Evolutionary conservation across 176 grass and related monocot species (phyloP).

Genomic region (Oryza glaberrima): DNA sequence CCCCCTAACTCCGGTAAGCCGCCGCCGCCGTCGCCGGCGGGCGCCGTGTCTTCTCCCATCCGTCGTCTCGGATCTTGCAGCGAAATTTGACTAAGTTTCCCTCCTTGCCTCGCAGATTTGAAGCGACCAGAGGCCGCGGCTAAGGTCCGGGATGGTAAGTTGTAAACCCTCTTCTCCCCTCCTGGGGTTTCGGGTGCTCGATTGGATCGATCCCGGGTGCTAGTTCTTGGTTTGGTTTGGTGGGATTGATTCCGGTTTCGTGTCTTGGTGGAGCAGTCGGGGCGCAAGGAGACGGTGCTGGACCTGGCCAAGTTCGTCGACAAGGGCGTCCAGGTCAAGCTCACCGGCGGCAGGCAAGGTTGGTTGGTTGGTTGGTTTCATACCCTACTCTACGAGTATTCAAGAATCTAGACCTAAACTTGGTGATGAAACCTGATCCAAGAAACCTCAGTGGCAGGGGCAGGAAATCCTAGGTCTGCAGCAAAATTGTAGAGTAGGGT

Average conservation of each 20-base stretch:
- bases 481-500: background rate
- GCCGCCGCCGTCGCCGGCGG: no score
- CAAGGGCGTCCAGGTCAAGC: conserved; percentile 95
- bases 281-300: conserved; percentile 89
- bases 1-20: background rate
- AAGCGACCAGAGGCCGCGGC: background rate
- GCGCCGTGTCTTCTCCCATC: background rate
- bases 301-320: conserved; percentile 96
- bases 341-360: conserved; percentile 81
- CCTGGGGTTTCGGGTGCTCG: background rate
- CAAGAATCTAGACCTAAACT: no score
- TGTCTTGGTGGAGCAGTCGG: conserved; percentile 56
- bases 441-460: background rate
- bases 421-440: no score
- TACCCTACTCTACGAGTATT: no score
- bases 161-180: background rate
- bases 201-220: background rate
- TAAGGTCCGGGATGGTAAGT: conserved; percentile 4
- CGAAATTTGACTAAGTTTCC: background rate
- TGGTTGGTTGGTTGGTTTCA: conserved; percentile 34
- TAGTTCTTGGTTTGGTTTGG: background rate
- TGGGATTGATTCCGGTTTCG: background rate
- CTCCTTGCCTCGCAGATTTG: background rate
- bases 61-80: background rate
- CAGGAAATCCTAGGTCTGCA: background rate